phyloP scores from a whole-genome alignment of 495 filamentous ascomycete species.

The Penicillium waksmanii region DNA sequence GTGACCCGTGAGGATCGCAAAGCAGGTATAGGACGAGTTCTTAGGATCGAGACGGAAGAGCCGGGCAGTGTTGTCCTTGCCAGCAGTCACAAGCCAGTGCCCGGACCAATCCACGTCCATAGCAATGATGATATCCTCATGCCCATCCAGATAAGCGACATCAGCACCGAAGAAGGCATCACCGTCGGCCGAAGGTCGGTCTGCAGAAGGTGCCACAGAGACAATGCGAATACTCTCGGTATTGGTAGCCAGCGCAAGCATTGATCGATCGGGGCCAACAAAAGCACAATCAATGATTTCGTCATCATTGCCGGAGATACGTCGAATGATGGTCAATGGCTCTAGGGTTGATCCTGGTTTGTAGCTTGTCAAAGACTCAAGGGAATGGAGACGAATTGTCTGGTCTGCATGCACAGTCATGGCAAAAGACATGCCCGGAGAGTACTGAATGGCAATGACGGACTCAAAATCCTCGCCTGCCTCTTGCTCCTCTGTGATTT shows the following conservation, averaged over 20 bases:
- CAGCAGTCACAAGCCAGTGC: conserved; percentile 92
- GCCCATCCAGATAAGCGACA: conserved; percentile 79
- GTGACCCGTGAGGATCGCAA: conserved; percentile 83
- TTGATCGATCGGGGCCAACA: conserved; percentile 73
- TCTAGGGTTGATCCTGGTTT: conserved; percentile 42
- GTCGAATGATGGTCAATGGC: conserved; percentile 59
- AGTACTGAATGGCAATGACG: conserved; percentile 72
- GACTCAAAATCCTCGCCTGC: conserved; percentile 71
- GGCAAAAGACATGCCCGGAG: conserved; percentile 62
- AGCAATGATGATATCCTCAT: conserved; percentile 94
- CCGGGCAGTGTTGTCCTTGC: conserved; percentile 93
- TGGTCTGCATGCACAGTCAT: conserved; percentile 89
- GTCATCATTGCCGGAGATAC: conserved; percentile 94
- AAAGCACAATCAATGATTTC: conserved; percentile 94
- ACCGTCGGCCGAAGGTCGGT: conserved; percentile 34
- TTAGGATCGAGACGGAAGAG: conserved; percentile 87
- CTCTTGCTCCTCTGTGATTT: conserved; percentile 75
- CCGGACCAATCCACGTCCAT: conserved; percentile 95
- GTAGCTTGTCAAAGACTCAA: conserved; percentile 41
- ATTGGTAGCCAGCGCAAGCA: conserved; percentile 91
- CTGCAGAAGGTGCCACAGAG: conserved; percentile 55
- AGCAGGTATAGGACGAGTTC: conserved; percentile 73
- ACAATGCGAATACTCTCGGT: conserved; percentile 90
- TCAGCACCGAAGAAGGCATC: conserved; percentile 83
- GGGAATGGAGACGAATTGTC: conserved; percentile 75